Evolutionary conservation across 148 eudicot genomes (phyloP).

Genomic region (Rhododendron ferrugineum): DNA sequence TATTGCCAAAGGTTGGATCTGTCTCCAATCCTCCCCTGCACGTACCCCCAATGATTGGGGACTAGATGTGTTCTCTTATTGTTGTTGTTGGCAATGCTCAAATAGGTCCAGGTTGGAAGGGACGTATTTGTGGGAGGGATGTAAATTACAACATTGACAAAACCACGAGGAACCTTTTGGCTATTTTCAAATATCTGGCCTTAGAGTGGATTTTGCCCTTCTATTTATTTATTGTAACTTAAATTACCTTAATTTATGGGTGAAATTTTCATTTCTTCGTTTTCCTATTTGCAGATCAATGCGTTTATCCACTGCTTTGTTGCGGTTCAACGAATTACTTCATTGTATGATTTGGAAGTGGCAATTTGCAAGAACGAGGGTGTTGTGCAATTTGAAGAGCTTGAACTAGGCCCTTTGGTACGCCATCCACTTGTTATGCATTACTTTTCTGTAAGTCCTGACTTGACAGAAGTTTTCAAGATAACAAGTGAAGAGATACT

Average conservation of each 20-base stretch:
- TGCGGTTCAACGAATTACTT: slow-evolving; percentile 56
- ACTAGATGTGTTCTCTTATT: background rate
- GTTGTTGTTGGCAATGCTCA: background rate
- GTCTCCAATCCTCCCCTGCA: background rate
- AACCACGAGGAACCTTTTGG: background rate
- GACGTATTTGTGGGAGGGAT: background rate
- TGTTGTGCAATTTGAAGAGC: slow-evolving; percentile 61
- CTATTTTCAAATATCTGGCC: background rate
- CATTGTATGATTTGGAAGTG: slow-evolving; percentile 66
- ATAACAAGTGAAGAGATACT: slow-evolving; percentile 63
- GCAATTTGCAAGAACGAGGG: slow-evolving; percentile 81
- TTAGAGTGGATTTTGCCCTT: background rate
- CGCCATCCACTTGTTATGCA: slow-evolving; percentile 70
- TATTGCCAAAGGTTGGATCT: too few species aligned
- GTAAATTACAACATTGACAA: background rate
- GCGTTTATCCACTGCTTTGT: slow-evolving; percentile 85
- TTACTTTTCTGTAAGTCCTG: slow-evolving; percentile 62
- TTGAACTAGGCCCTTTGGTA: slow-evolving; percentile 79
- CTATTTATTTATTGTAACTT: background rate
- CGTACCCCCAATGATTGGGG: background rate
- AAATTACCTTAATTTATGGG: background rate
- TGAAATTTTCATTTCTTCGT: background rate
- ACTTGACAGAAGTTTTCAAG: slow-evolving; percentile 42
- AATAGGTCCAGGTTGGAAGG: background rate
- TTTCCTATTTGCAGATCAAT: slow-evolving; percentile 44